phyloP scores from a whole-genome alignment of 139 green algal genomes.

The Tetradesmus lagerheimii region DNA sequence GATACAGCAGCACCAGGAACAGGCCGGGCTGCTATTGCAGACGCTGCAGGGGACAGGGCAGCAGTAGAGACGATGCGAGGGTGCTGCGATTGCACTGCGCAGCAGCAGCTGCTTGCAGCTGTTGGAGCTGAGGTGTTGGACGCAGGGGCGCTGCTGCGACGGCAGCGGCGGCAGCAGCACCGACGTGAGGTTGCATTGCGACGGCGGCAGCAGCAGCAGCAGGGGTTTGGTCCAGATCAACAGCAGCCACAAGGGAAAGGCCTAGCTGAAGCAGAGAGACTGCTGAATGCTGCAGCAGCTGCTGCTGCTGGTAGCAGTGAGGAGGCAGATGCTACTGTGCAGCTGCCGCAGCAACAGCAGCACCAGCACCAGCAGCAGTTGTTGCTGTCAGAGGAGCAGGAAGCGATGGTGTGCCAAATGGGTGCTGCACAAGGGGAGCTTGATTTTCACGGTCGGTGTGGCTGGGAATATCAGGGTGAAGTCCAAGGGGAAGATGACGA shows the following conservation, averaged over 20 bases:
- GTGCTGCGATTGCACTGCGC: slow-evolving; percentile 49
- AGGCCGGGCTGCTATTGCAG: not conserved
- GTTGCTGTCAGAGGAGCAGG: not conserved
- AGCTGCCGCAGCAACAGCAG: not conserved
- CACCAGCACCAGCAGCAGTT: not conserved
- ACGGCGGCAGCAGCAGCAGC: not conserved
- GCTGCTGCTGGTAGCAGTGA: not conserved
- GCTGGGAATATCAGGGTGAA: not conserved
- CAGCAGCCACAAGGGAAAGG: too few species aligned
- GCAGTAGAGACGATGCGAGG: not conserved
- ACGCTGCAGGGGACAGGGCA: not conserved
- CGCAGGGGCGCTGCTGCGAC: not conserved
- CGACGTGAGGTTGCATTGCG: not conserved
- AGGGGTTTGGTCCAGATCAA: not conserved
- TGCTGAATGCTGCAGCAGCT: too few species aligned
- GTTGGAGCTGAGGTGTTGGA: not conserved
- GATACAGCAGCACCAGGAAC: not conserved
- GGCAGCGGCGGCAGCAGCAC: not conserved
- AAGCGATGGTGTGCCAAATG: not conserved
- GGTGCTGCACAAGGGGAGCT: not conserved
- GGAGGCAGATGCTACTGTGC: not conserved
- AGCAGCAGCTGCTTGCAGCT: slow-evolving; percentile 35
- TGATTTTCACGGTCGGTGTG: not conserved
- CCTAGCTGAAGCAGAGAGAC: too few species aligned
- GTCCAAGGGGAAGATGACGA: not conserved